These are phyloP conservation scores for Salix brachista DNA, from an alignment of 345 rosid genomes.

Conservation along the genomic window DNA sequence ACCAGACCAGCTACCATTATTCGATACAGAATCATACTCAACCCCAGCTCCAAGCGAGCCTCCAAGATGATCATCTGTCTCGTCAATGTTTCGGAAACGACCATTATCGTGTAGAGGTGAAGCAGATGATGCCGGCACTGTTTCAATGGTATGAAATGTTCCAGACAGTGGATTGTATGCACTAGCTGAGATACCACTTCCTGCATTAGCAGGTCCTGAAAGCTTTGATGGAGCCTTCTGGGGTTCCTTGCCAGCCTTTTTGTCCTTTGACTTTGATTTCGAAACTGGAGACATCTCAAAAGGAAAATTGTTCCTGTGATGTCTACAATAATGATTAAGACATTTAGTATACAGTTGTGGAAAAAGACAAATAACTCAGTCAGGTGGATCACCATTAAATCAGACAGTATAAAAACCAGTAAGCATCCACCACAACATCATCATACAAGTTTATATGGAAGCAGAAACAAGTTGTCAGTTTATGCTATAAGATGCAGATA, in stretches of 20 bases:
- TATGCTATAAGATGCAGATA: background rate
- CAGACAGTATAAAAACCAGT: background rate
- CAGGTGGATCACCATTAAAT: background rate
- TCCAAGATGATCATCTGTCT: slow-evolving; percentile 51
- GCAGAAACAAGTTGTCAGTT: background rate
- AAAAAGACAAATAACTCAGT: background rate
- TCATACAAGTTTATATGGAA: background rate
- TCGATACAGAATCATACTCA: slow-evolving; percentile 77
- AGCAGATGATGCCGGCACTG: slow-evolving; percentile 43
- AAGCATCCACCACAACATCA: background rate
- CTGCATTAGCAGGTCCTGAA: slow-evolving; percentile 44
- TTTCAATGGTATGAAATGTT: slow-evolving; percentile 66
- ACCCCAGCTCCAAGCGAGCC: slow-evolving; percentile 43
- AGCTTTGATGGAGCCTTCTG: slow-evolving; percentile 54
- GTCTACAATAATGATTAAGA: slow-evolving; percentile 15
- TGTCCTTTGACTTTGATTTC: slow-evolving; percentile 72
- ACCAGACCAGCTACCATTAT: slow-evolving; percentile 88
- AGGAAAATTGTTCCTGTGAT: slow-evolving; percentile 26
- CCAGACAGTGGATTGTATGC: slow-evolving; percentile 73
- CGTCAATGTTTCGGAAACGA: slow-evolving; percentile 68
- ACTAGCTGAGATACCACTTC: slow-evolving; percentile 52
- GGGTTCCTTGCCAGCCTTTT: slow-evolving; percentile 62
- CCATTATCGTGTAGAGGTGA: slow-evolving; percentile 54
- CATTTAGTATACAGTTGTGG: background rate
- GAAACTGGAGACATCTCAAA: slow-evolving; percentile 61